Evolutionary conservation across 2,329 filamentous ascomycete species (phyloP).

Genomic region (Apiospora koreana): DNA sequence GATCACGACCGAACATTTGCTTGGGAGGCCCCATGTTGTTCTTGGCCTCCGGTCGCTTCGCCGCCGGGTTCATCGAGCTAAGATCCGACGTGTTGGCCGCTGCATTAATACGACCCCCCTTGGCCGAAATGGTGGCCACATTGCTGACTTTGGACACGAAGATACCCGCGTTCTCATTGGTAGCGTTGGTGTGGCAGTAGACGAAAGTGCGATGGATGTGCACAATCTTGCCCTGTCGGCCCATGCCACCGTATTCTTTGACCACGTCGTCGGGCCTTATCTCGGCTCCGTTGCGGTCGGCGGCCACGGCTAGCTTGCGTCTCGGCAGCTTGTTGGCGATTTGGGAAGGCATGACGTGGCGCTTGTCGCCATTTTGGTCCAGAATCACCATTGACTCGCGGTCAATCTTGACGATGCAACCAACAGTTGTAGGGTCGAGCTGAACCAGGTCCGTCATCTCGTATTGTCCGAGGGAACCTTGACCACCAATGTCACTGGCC

Average conservation of each 20-base stretch:
- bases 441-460: slow-evolving; percentile 93
- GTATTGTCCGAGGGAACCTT: slow-evolving; percentile 83
- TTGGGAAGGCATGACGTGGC: slow-evolving; percentile 85
- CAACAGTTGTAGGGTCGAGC: slow-evolving; percentile 88
- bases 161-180: slow-evolving; percentile 83
- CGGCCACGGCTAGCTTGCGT: slow-evolving; percentile 83
- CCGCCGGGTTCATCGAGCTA: slow-evolving; percentile 86
- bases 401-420: slow-evolving; percentile 92
- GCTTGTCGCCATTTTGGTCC: slow-evolving; percentile 84
- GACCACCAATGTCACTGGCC: slow-evolving; percentile 87
- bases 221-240: slow-evolving; percentile 83
- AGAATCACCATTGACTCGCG: slow-evolving; percentile 87
- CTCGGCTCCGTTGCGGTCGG: slow-evolving; percentile 90
- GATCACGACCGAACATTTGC: slow-evolving; percentile 74
- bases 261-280: slow-evolving; percentile 91
- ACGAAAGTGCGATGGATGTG: slow-evolving; percentile 93
- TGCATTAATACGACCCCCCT: slow-evolving; percentile 76
- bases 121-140: slow-evolving; percentile 89
- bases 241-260: slow-evolving; percentile 84
- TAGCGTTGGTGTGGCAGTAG: slow-evolving; percentile 83
- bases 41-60: slow-evolving; percentile 66
- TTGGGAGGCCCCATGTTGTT: slow-evolving; percentile 68
- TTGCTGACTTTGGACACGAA: slow-evolving; percentile 86
- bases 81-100: slow-evolving; percentile 71
- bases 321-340: slow-evolving; percentile 86